phyloP scores from a whole-genome alignment of 2,329 filamentous ascomycete genomes.

The Didymella arachidicola region DNA sequence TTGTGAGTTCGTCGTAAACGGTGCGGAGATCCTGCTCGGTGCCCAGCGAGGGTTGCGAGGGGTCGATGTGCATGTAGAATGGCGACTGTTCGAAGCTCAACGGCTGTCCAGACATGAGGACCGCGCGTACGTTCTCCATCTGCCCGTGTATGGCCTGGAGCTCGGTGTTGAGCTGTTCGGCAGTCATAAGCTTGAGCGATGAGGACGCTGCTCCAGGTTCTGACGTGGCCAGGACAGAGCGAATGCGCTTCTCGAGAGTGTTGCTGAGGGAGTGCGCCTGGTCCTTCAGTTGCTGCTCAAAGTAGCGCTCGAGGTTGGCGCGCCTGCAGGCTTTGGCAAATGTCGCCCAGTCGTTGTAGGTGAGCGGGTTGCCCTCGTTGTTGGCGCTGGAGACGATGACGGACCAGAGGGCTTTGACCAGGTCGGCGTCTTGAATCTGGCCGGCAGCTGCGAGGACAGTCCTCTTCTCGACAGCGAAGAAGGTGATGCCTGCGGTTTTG shows the following conservation, averaged over 20 bases:
- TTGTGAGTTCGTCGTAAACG: conserved; percentile 57
- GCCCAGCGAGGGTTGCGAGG: conserved; percentile 31
- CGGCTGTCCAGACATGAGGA: conserved; percentile 44
- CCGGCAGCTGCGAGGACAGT: conserved; percentile 42
- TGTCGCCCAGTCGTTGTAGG: conserved; percentile 44
- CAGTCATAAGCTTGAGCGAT: conserved; percentile 20
- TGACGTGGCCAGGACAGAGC: not conserved
- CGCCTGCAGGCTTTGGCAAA: conserved; percentile 44
- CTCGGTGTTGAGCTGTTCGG: conserved; percentile 26
- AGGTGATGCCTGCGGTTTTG: conserved; percentile 27
- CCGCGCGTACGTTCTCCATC: conserved; percentile 38
- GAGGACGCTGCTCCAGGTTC: conserved; percentile 6
- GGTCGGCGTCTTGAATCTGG: conserved; percentile 28
- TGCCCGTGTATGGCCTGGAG: conserved; percentile 35
- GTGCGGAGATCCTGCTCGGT: conserved; percentile 42
- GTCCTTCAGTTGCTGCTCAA: conserved; percentile 35
- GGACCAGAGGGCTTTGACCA: conserved; percentile 45
- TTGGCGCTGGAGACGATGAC: conserved; percentile 34
- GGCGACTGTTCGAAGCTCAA: conserved; percentile 48
- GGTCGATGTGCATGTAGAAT: conserved; percentile 50
- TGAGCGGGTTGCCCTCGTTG: conserved; percentile 30
- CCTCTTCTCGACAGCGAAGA: conserved; percentile 34
- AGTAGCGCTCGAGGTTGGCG: conserved; percentile 31
- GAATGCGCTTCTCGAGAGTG: conserved; percentile 20
- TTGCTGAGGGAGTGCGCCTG: conserved; percentile 34